A percentile compares a stretch with the other conserved stretches of the same genome.
Conservation (phyloP, 2,329 filamentous ascomycete species). For the Diplocarpon mali region DNA sequence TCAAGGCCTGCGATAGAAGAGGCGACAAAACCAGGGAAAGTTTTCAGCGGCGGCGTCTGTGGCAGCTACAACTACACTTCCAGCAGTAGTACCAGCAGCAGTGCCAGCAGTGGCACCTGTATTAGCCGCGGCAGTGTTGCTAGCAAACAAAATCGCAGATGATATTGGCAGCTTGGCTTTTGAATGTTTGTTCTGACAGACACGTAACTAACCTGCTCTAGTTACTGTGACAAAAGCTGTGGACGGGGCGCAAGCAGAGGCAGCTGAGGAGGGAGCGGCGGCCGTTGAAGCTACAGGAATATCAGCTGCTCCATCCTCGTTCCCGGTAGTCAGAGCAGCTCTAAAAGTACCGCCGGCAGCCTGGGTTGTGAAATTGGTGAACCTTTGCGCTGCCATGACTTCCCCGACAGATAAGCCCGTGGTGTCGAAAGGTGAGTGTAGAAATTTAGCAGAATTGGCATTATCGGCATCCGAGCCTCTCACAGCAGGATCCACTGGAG, state of each 20-base stretch:
- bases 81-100: slow-evolving; percentile 2
- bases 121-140: too few species aligned
- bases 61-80: slow-evolving; percentile 3
- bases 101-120: background rate
- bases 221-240: too few species aligned
- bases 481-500: slow-evolving; percentile 55
- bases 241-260: too few species aligned
- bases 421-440: slow-evolving; percentile 44
- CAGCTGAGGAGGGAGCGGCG: background rate
- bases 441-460: slow-evolving; percentile 44
- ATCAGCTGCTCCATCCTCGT: background rate
- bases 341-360: slow-evolving; percentile 29
- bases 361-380: slow-evolving; percentile 45
- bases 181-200: too few species aligned
- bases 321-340: slow-evolving; percentile 24
- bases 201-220: too few species aligned
- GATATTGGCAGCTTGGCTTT: too few species aligned
- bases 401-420: slow-evolving; percentile 53
- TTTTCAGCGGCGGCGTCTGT: slow-evolving; percentile 8
- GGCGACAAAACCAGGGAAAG: slow-evolving; percentile 12
- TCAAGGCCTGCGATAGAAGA: slow-evolving; percentile 29
- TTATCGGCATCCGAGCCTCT: slow-evolving; percentile 47
- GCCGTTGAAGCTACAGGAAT: background rate
- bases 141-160: too few species aligned
- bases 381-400: slow-evolving; percentile 49